phyloP scores from a whole-genome alignment of 2,329 filamentous ascomycete genomes.

The Paraphaeosphaeria sporulosa region DNA sequence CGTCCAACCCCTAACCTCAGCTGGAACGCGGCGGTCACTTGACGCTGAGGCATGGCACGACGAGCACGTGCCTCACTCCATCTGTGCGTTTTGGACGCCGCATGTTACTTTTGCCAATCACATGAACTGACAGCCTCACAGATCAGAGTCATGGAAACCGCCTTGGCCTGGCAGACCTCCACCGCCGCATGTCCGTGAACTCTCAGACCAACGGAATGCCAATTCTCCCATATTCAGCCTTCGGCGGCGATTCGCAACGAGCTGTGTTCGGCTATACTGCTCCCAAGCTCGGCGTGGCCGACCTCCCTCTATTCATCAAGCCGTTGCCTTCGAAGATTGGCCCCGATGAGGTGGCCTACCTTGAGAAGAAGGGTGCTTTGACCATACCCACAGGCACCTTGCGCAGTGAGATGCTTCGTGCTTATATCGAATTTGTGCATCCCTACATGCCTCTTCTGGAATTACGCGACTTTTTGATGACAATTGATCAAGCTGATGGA shows the following conservation, averaged over 20 bases:
- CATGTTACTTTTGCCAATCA: conserved; percentile 12
- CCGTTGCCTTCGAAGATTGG: conserved; percentile 79
- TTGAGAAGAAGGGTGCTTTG: conserved; percentile 84
- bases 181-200: conserved; percentile 54
- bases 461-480: conserved; percentile 65
- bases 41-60: conserved; percentile 58
- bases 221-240: conserved; percentile 47
- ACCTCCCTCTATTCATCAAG: conserved; percentile 75
- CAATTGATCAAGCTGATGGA: conserved; percentile 72
- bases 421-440: conserved; percentile 88
- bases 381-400: conserved; percentile 74
- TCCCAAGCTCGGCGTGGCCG: conserved; percentile 53
- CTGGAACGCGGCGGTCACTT: conserved; percentile 49
- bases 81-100: conserved; percentile 60
- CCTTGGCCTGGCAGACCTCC: conserved; percentile 53
- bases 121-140: conserved; percentile 41
- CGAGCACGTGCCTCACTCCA: conserved; percentile 69
- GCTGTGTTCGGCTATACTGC: conserved; percentile 58
- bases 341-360: conserved; percentile 81
- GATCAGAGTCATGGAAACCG: conserved; percentile 58
- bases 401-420: conserved; percentile 81
- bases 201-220: conserved; percentile 45
- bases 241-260: conserved; percentile 35
- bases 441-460: conserved; percentile 92
- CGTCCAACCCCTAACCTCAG: conserved; percentile 38